Percentiles rank a stretch among this genome's conserved stretches.
These are phyloP conservation scores for Vanrija sp. DNA, from an alignment of 1,284 basidiomycete genomes.

Conservation along the genomic window DNA sequence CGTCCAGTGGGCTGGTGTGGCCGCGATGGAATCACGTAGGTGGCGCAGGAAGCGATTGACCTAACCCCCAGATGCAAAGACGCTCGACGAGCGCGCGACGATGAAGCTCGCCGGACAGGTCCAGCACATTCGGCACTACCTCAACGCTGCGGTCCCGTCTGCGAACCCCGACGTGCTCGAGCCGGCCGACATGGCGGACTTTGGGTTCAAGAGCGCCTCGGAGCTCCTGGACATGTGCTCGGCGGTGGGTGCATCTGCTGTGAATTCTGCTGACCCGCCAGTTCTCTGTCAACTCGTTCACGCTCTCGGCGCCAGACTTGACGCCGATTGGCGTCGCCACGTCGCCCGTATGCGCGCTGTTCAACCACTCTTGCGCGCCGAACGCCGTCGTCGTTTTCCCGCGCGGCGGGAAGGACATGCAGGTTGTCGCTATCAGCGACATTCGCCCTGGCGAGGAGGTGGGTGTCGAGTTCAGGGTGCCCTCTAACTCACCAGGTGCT, in stretches of 20 bases:
- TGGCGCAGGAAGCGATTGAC: conserved; percentile 13
- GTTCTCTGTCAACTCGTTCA: conserved; percentile 86
- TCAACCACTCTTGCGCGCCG: conserved; percentile 88
- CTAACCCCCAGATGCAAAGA: conserved; percentile 11
- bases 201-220: conserved; percentile 32
- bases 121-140: conserved; percentile 40
- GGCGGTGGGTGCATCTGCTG: conserved; percentile 26
- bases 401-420: conserved; percentile 53
- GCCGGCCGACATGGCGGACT: conserved; percentile 36
- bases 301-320: conserved; percentile 68
- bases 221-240: conserved; percentile 41
- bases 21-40: conserved; percentile 71
- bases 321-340: conserved; percentile 75
- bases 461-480: conserved; percentile 1
- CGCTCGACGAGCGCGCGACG: conserved; percentile 15
- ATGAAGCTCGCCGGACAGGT: conserved; percentile 37
- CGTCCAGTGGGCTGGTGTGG: conserved; percentile 61
- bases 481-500: conserved; percentile 55
- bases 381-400: conserved; percentile 90
- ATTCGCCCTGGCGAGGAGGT: conserved; percentile 70
- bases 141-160: conserved; percentile 20
- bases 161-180: conserved; percentile 11
- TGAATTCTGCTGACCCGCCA: conserved; percentile 37
- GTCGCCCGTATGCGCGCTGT: conserved; percentile 70
- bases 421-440: conserved; percentile 64